Conservation (phyloP, 441 rosid genomes). For the Melastoma candidum region DNA sequence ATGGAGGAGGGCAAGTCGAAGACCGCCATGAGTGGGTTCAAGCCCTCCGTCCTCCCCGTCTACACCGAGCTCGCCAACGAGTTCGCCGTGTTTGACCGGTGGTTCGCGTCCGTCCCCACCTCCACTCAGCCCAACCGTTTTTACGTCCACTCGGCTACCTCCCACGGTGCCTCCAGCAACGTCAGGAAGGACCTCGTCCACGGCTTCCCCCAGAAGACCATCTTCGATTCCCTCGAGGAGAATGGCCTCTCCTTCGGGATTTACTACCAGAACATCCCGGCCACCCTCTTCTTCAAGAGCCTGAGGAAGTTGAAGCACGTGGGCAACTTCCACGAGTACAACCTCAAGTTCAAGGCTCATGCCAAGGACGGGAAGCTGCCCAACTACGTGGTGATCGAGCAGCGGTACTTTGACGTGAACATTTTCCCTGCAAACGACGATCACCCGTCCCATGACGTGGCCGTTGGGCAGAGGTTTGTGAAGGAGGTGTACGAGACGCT, state of each 20-base stretch:
- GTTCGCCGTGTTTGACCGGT: constrained; percentile 79
- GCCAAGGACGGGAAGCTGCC: constrained; percentile 69
- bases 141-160: constrained; percentile 93
- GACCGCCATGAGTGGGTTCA: constrained; percentile 85
- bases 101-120: constrained; percentile 95
- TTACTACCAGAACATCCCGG: constrained; percentile 91
- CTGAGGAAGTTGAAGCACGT: constrained; percentile 61
- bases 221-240: constrained; percentile 81
- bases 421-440: constrained; percentile 77
- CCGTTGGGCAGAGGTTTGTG: constrained; percentile 72
- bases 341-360: constrained; percentile 47
- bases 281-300: constrained; percentile 64
- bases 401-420: constrained; percentile 61
- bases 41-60: constrained; percentile 50
- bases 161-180: constrained; percentile 80
- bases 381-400: constrained; percentile 80
- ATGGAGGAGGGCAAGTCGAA: constrained; percentile 50
- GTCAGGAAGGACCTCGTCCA: constrained; percentile 68
- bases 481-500: constrained; percentile 88
- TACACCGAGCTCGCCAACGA: constrained; percentile 73
- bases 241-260: constrained; percentile 71
- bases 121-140: constrained; percentile 96
- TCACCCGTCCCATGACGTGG: constrained; percentile 91
- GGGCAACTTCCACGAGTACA: constrained; percentile 51
- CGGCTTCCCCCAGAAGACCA: constrained; percentile 87